Percentiles rank a stretch among this genome's conserved stretches.
These are phyloP conservation scores for Suhomyces chickasaworum DNA, from an alignment of 1,139 yeast genomes.

Conservation along the genomic window DNA sequence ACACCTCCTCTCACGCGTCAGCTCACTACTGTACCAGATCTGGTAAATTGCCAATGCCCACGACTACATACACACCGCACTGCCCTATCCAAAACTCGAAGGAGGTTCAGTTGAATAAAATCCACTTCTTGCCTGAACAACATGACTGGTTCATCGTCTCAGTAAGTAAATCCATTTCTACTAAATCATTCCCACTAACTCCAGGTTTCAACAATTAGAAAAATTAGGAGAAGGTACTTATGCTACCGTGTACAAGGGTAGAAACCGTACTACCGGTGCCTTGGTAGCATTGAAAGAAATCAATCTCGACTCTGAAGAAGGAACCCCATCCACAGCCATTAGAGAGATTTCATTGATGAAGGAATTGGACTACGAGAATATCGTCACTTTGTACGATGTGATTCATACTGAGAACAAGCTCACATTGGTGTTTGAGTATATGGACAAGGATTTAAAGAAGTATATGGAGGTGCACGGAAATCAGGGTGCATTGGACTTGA, in stretches of 20 bases:
- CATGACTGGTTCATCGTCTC: conserved; percentile 35
- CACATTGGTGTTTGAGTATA: conserved; percentile 87
- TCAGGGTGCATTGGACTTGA: conserved; percentile 77
- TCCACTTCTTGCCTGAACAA: conserved; percentile 3
- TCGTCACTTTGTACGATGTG: conserved; percentile 90
- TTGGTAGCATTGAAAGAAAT: conserved; percentile 94
- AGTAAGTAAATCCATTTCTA: conserved; percentile 22
- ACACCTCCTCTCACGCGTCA: too few relatives aligned
- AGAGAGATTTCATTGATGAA: conserved; percentile 96
- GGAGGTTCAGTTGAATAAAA: not conserved
- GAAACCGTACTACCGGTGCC: conserved; percentile 89
- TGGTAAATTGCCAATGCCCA: not conserved
- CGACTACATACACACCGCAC: conserved; percentile 1
- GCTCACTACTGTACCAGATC: not conserved
- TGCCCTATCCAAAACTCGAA: not conserved
- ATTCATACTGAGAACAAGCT: conserved; percentile 95
- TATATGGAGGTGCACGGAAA: conserved; percentile 91
- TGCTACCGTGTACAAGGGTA: conserved; percentile 96
- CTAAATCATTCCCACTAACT: conserved; percentile 8
- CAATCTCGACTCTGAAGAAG: conserved; percentile 93
- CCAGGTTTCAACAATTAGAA: conserved; percentile 63
- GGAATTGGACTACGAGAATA: conserved; percentile 91
- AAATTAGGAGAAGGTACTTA: conserved; percentile 97
- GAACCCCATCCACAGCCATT: conserved; percentile 97
- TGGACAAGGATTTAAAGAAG: conserved; percentile 92